phyloP scores from a whole-genome alignment of 2,329 filamentous ascomycete species.

The Colletotrichum liaoningense region DNA sequence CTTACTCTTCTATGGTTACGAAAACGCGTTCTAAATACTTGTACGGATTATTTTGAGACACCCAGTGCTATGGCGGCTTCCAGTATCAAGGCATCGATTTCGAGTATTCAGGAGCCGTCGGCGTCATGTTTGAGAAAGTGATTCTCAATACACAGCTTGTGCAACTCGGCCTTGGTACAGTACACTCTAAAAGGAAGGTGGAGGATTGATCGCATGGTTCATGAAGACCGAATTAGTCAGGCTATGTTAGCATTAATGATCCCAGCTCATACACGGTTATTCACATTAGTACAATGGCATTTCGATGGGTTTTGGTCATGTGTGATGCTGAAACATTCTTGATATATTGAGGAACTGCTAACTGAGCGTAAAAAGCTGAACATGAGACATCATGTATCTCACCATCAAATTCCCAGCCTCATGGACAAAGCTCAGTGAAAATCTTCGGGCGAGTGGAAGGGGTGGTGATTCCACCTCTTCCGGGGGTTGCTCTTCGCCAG shows the following conservation, averaged over 20 bases:
- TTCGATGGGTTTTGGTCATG: neutral
- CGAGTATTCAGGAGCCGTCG: constrained; percentile 4
- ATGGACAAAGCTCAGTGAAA: constrained; percentile 72
- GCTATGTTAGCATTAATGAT: constrained; percentile 2
- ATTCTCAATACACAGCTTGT: constrained; percentile 3
- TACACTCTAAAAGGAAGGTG: neutral
- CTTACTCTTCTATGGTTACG: constrained; percentile 20
- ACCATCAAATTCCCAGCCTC: constrained; percentile 86
- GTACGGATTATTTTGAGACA: constrained; percentile 11
- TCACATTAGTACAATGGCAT: neutral
- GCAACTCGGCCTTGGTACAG: neutral
- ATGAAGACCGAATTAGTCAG: constrained; percentile 3
- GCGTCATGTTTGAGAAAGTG: neutral
- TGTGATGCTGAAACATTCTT: neutral
- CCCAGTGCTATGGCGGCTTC: neutral
- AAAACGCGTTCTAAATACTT: constrained; percentile 13
- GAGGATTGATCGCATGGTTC: neutral
- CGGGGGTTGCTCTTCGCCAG: constrained; percentile 82
- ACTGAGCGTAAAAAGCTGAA: no score
- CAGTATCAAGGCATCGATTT: constrained; percentile 6
- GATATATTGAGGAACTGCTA: neutral
- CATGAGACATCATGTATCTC: constrained; percentile 70
- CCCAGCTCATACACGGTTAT: neutral
- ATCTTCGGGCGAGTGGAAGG: constrained; percentile 82
- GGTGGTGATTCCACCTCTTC: constrained; percentile 58